A percentile compares a stretch with the other conserved stretches of the same genome.
Conservation (phyloP, 164 flowering plant genomes). For the Umbellularia californica region DNA sequence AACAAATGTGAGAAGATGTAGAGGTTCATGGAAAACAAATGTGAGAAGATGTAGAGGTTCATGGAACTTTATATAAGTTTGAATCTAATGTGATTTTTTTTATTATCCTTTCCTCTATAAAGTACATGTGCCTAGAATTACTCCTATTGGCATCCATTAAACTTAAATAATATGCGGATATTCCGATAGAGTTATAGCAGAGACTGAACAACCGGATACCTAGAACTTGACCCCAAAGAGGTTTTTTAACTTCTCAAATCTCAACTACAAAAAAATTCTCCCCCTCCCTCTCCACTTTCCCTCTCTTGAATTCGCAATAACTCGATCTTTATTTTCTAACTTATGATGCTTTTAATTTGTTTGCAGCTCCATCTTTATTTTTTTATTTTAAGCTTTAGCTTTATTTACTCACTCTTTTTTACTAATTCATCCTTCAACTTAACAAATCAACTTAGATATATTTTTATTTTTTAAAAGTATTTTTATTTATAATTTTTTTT, state of each 20-base stretch:
- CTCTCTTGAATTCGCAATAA: too few relatives aligned
- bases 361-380: too few relatives aligned
- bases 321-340: too few relatives aligned
- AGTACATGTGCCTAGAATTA: not conserved
- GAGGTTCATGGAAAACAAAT: conserved; percentile 92
- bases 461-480: too few relatives aligned
- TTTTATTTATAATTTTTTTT: too few relatives aligned
- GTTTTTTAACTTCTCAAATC: conserved; percentile 20
- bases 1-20: conserved; percentile 95
- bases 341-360: too few relatives aligned
- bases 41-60: conserved; percentile 91
- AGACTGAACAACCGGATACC: conserved; percentile 57
- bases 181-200: conserved; percentile 79
- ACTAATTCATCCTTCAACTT: too few relatives aligned
- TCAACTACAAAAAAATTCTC: too few relatives aligned
- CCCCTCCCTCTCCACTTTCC: too few relatives aligned
- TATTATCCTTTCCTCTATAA: not conserved
- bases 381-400: too few relatives aligned
- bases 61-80: conserved; percentile 94
- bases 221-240: conserved; percentile 89
- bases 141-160: conserved; percentile 1
- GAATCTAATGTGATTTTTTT: not conserved
- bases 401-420: too few relatives aligned
- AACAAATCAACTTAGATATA: too few relatives aligned
- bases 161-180: conserved; percentile 37